Conservation (phyloP, 2,329 filamentous ascomycete genomes). For the Cladorrhinum sp. region DNA sequence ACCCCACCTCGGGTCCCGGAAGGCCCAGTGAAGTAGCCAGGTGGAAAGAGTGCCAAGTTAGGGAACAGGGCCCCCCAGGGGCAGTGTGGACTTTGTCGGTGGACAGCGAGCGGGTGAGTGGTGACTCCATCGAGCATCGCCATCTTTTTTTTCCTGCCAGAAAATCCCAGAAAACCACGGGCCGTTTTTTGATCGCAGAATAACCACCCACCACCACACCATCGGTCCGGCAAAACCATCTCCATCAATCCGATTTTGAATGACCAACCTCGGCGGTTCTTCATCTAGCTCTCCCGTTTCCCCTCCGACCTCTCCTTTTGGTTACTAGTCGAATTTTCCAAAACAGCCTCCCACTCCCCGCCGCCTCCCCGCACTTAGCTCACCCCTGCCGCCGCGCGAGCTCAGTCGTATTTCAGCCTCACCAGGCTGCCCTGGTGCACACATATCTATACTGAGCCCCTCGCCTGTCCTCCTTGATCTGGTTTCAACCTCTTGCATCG, state of each 20-base stretch:
- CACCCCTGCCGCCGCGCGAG: slow-evolving; percentile 30
- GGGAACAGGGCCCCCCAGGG: background rate
- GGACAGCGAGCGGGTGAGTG: slow-evolving; percentile 10
- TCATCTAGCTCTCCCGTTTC: slow-evolving; percentile 11
- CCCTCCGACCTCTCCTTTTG: slow-evolving; percentile 24
- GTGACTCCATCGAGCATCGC: slow-evolving; percentile 17
- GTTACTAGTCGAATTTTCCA: slow-evolving; percentile 26
- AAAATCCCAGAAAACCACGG: slow-evolving; percentile 4
- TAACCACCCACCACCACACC: slow-evolving; percentile 16
- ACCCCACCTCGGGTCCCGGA: slow-evolving; percentile 24
- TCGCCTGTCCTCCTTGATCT: slow-evolving; percentile 19
- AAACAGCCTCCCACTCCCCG: slow-evolving; percentile 26
- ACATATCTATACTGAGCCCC: slow-evolving; percentile 28
- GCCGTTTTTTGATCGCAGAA: slow-evolving; percentile 9
- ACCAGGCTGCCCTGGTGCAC: slow-evolving; percentile 23
- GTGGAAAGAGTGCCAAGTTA: background rate
- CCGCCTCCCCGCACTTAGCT: slow-evolving; percentile 30
- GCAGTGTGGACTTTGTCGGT: background rate
- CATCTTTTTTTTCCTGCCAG: slow-evolving; percentile 16
- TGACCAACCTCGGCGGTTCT: slow-evolving; percentile 13
- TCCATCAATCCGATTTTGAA: slow-evolving; percentile 14
- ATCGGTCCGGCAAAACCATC: slow-evolving; percentile 1
- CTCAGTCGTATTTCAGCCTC: slow-evolving; percentile 32
- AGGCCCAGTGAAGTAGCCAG: slow-evolving; percentile 10
- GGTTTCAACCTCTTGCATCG: slow-evolving; percentile 18